Base-by-base conservation (phyloP, 805 yeast species). In the Diddensiella caesifluorescens region DNA sequence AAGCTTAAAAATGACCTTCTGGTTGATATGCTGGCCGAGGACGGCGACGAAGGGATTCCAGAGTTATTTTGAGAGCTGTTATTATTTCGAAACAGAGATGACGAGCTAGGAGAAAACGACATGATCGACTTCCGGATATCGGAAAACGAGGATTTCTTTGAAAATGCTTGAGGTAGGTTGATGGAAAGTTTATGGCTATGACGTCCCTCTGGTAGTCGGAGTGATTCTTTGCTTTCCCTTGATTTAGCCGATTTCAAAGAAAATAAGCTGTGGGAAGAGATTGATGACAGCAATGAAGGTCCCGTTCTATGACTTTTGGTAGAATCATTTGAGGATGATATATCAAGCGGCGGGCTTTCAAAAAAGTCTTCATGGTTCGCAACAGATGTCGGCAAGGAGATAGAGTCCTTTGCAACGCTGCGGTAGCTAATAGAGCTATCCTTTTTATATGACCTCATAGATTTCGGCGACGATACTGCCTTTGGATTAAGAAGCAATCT, bases 71-170 rank as follows among this genome's bases (percentile, higher is more conserved):
- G n/a, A n/a, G n/a, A n/a, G n/a, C n/a, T n/a, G n/a, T n/a, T n/a
- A n/a, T 23, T n/a, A 33, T 26, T 21, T 29, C 26, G 27, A 30
- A 41, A 20, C 22, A 49, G 15, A 21, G 21, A 22, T 4, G 35
- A 21, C 10, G 26, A 32, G 31, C 37, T 40, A n/a, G 46, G 41
- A n/a, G 45, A 42, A 3, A 39, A 25, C 23, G 38, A 35, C 18
- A 40, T 37, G 23, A 48, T 29, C 9, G 50, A 42, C 38, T 47
- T 34, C 27, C 44, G 43, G 35, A 48, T 32, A 28, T 45, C 49
- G 22, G 38, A 35, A 15, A 46, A 37, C 5, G 47, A 38, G 28
- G 47, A 37, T 27, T 25, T 38, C 23, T 25, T 21, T 10, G 42
- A 19, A 22, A 39, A 16, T 16, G 34, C 32, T 13, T 13, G 7